Evolutionary conservation across 352 stramenopile genomes (phyloP).

Genomic region (Achlya hypogyna): DNA sequence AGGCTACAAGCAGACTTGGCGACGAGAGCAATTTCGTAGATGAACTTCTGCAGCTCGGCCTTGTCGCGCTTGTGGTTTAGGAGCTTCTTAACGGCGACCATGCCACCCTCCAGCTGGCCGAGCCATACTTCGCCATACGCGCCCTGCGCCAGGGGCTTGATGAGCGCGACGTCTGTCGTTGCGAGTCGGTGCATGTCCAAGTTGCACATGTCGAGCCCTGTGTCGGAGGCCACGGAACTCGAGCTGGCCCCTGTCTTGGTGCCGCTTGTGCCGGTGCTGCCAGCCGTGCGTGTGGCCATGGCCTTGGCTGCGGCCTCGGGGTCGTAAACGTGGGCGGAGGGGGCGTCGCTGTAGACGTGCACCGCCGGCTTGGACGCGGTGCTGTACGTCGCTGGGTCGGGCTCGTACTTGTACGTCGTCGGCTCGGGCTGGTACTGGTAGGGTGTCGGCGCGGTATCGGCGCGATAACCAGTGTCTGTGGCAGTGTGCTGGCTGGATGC

Average conservation of each 20-base stretch:
- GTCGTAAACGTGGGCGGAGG: neutral
- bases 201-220: neutral
- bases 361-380: no score
- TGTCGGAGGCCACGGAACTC: neutral
- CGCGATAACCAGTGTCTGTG: neutral
- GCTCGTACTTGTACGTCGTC: neutral
- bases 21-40: slow-evolving; percentile 50
- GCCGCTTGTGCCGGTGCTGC: neutral
- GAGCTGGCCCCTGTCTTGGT: neutral
- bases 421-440: neutral
- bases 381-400: no score
- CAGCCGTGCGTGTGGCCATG: neutral
- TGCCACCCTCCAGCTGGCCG: slow-evolving; percentile 59
- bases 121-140: slow-evolving; percentile 80
- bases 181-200: neutral
- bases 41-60: slow-evolving; percentile 31
- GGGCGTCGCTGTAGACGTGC: neutral
- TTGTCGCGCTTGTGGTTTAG: slow-evolving; percentile 42
- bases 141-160: slow-evolving; percentile 45
- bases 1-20: slow-evolving; percentile 27
- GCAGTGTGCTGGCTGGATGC: no score
- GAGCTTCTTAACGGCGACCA: slow-evolving; percentile 75
- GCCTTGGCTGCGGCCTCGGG: neutral
- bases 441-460: neutral
- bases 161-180: neutral